A percentile compares a stretch with the other conserved stretches of the same genome.
phyloP scores from a whole-genome alignment of 1,284 basidiomycete species.

The Takashimella koratensis region DNA sequence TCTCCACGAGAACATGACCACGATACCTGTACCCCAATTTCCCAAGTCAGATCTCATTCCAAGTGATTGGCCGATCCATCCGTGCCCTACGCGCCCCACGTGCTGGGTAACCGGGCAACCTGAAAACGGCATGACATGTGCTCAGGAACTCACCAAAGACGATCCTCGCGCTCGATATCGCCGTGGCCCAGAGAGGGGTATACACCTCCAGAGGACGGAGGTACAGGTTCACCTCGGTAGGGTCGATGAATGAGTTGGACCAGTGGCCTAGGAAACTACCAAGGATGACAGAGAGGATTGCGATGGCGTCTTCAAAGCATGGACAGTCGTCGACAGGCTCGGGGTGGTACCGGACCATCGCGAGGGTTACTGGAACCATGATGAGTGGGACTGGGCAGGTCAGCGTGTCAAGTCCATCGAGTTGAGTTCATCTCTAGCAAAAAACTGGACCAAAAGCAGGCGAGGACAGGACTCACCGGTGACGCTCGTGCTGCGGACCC shows the following conservation, averaged over 20 bases:
- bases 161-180: conserved; percentile 60
- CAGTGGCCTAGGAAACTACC: conserved; percentile 71
- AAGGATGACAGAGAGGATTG: conserved; percentile 77
- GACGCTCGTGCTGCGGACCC: conserved; percentile 56
- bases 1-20: conserved; percentile 74
- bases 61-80: too few relatives aligned
- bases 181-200: conserved; percentile 1
- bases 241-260: conserved; percentile 39
- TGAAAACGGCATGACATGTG: too few relatives aligned
- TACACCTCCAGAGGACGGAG: neutral
- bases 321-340: conserved; percentile 94
- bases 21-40: conserved; percentile 49
- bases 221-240: neutral
- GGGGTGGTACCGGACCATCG: conserved; percentile 82
- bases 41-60: too few relatives aligned
- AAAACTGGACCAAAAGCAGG: too few relatives aligned
- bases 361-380: conserved; percentile 61
- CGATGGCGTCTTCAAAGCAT: conserved; percentile 97
- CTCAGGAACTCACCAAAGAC: conserved; percentile 55
- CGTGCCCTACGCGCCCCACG: too few relatives aligned
- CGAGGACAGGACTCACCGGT: conserved; percentile 54
- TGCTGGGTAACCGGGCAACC: too few relatives aligned
- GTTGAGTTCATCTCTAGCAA: neutral
- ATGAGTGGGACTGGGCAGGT: conserved; percentile 60
- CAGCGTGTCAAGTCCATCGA: too few relatives aligned